A percentile compares a stretch with the other conserved stretches of the same genome.
These are phyloP conservation scores for Ichthyophthirius multifiliis DNA, from an alignment of 169 alveolate genomes.

Conservation along the genomic window DNA sequence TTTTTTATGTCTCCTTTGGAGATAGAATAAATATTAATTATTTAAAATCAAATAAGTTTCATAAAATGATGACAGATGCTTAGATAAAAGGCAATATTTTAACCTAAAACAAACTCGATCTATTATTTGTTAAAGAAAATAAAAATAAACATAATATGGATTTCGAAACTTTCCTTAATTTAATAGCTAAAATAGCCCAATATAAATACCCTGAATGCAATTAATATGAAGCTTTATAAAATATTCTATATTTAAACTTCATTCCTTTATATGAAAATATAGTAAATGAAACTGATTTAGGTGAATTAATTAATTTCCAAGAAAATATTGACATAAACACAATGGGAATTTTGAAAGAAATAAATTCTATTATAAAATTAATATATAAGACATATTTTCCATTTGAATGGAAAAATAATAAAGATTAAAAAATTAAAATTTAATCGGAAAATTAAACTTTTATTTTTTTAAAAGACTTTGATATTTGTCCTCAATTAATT, in stretches of 20 bases:
- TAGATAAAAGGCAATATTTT: conserved; percentile 12
- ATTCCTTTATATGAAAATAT: conserved; percentile 51
- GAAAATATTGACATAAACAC: neutral
- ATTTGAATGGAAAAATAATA: conserved; percentile 11
- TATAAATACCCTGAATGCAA: conserved; percentile 16
- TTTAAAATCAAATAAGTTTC: conserved; percentile 51
- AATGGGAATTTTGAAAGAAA: neutral
- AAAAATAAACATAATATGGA: conserved; percentile 60
- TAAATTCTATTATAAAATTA: neutral
- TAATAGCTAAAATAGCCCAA: conserved; percentile 50
- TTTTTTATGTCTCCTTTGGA: conserved; percentile 63
- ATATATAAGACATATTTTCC: conserved; percentile 26
- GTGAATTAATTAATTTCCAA: conserved; percentile 20
- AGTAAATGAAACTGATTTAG: conserved; percentile 28
- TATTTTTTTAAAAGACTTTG: conserved; percentile 60
- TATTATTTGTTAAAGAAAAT: conserved; percentile 52
- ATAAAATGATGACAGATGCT: conserved; percentile 63
- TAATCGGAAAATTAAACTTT: conserved; percentile 42
- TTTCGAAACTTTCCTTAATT: conserved; percentile 50
- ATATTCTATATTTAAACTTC: conserved; percentile 38
- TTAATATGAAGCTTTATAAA: conserved; percentile 35
- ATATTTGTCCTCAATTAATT: conserved; percentile 58
- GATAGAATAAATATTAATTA: conserved; percentile 57
- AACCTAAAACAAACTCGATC: conserved; percentile 47
- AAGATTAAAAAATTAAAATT: conserved; percentile 26